A percentile compares a stretch with the other conserved stretches of the same genome.
phyloP scores from a whole-genome alignment of 2,329 filamentous ascomycete species.

The Epichloe coenophiala region DNA sequence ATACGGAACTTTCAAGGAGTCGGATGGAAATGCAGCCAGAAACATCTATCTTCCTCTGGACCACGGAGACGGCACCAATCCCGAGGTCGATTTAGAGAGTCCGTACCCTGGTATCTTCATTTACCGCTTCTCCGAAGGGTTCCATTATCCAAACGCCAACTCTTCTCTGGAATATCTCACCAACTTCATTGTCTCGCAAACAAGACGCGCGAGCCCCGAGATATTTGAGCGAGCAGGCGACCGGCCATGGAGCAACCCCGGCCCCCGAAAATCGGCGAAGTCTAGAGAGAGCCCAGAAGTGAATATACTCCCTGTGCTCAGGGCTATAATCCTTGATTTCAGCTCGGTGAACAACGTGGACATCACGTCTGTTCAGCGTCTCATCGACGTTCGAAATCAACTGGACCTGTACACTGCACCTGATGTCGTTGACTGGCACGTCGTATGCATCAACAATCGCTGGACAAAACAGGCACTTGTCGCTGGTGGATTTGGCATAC shows the following conservation, averaged over 20 bases:
- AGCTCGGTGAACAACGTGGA: slow-evolving; percentile 89
- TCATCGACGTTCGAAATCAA: slow-evolving; percentile 91
- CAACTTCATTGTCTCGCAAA: slow-evolving; percentile 52
- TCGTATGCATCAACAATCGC: slow-evolving; percentile 76
- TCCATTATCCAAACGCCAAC: slow-evolving; percentile 91
- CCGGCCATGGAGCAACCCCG: slow-evolving; percentile 90
- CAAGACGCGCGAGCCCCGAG: slow-evolving; percentile 61
- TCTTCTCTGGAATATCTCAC: slow-evolving; percentile 73
- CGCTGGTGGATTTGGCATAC: slow-evolving; percentile 79
- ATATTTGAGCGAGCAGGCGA: slow-evolving; percentile 56
- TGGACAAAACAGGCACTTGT: slow-evolving; percentile 89
- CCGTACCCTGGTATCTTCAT: slow-evolving; percentile 92
- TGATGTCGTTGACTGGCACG: slow-evolving; percentile 82
- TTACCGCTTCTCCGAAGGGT: slow-evolving; percentile 86
- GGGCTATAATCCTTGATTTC: slow-evolving; percentile 89
- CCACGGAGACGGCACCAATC: slow-evolving; percentile 84
- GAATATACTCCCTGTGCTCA: slow-evolving; percentile 51
- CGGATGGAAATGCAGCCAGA: slow-evolving; percentile 39
- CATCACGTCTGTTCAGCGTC: slow-evolving; percentile 77
- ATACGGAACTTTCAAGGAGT: slow-evolving; percentile 42
- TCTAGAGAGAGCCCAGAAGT: slow-evolving; percentile 14
- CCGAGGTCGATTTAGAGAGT: slow-evolving; percentile 60
- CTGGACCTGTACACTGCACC: slow-evolving; percentile 75
- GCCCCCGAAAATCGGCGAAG: slow-evolving; percentile 40
- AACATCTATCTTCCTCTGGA: slow-evolving; percentile 80